A percentile compares a stretch with the other conserved stretches of the same genome.
These are phyloP conservation scores for Metahyphopichia silvanorum DNA, from an alignment of 805 yeast genomes.

Conservation along the genomic window DNA sequence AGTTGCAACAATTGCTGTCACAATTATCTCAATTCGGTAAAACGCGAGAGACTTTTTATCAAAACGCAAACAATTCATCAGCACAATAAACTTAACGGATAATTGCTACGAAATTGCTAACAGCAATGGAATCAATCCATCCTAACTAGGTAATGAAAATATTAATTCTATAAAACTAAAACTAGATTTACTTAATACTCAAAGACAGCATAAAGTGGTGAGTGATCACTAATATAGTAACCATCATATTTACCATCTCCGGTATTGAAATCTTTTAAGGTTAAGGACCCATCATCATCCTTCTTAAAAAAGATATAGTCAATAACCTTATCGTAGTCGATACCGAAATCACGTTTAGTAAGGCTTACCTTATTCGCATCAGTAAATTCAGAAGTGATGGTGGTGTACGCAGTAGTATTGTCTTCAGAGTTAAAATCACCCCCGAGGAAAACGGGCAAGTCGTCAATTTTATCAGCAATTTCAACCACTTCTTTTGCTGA, in stretches of 20 bases:
- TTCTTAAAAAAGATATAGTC: conserved; percentile 6
- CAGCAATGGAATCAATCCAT: too few relatives aligned
- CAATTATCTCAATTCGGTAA: too few relatives aligned
- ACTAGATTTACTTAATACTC: background rate
- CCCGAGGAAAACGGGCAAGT: conserved; percentile 36
- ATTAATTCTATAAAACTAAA: too few relatives aligned
- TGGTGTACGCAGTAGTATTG: conserved; percentile 21
- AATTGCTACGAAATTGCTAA: too few relatives aligned
- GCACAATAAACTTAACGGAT: too few relatives aligned
- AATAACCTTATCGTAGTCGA: conserved; percentile 2
- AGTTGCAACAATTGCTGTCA: too few relatives aligned
- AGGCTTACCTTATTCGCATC: background rate
- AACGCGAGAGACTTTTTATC: too few relatives aligned
- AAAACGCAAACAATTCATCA: too few relatives aligned
- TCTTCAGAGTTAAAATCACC: conserved; percentile 56
- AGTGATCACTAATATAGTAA: conserved; percentile 42
- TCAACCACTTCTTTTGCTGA: conserved; percentile 6
- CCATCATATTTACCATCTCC: conserved; percentile 21
- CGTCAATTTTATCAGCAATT: conserved; percentile 4
- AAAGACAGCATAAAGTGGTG: conserved; percentile 31
- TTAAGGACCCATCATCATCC: background rate
- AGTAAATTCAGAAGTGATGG: conserved; percentile 12
- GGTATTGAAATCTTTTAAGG: background rate
- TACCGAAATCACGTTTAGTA: conserved; percentile 1
- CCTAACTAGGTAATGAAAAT: too few relatives aligned